phyloP scores from a whole-genome alignment of 2,329 filamentous ascomycete genomes.

The Diaporthe longicolla region DNA sequence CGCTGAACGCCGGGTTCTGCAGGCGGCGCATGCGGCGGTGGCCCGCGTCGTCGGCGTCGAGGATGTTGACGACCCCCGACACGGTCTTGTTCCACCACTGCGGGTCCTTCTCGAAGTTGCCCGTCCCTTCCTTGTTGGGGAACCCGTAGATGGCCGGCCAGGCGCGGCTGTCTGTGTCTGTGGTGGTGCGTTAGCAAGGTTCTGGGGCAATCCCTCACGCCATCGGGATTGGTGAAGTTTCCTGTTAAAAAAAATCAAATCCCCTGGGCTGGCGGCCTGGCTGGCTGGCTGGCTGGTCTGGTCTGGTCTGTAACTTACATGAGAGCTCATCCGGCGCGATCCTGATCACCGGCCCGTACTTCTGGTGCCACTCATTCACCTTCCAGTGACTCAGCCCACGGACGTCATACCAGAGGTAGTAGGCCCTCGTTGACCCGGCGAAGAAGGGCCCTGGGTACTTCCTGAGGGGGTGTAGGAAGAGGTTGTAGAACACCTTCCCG shows the following conservation, averaged over 20 bases:
- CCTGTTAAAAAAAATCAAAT: too few relatives aligned
- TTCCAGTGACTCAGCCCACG: slow-evolving; percentile 37
- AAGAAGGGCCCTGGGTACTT: slow-evolving; percentile 44
- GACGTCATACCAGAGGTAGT: slow-evolving; percentile 35
- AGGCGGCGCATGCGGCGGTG: slow-evolving; percentile 46
- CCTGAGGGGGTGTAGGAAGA: slow-evolving; percentile 45
- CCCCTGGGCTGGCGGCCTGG: background rate
- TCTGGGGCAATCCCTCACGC: background rate
- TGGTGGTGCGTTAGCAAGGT: background rate
- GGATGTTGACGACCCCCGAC: slow-evolving; percentile 37
- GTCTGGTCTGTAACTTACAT: background rate
- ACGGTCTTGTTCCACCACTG: slow-evolving; percentile 39
- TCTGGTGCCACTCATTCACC: slow-evolving; percentile 37
- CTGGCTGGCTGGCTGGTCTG: background rate
- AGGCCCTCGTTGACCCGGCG: slow-evolving; percentile 41
- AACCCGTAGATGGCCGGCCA: slow-evolving; percentile 38
- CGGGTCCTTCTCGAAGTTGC: slow-evolving; percentile 34
- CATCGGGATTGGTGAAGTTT: background rate
- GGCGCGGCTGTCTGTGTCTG: slow-evolving; percentile 24
- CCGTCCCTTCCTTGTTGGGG: slow-evolving; percentile 33
- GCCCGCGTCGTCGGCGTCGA: slow-evolving; percentile 36
- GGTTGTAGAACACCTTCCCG: slow-evolving; percentile 39
- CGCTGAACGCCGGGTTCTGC: slow-evolving; percentile 48
- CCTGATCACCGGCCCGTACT: slow-evolving; percentile 33
- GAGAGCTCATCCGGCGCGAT: slow-evolving; percentile 38